Evolutionary conservation across 257 asterid genomes (phyloP).

Genomic region (Euphrasia confusa): DNA sequence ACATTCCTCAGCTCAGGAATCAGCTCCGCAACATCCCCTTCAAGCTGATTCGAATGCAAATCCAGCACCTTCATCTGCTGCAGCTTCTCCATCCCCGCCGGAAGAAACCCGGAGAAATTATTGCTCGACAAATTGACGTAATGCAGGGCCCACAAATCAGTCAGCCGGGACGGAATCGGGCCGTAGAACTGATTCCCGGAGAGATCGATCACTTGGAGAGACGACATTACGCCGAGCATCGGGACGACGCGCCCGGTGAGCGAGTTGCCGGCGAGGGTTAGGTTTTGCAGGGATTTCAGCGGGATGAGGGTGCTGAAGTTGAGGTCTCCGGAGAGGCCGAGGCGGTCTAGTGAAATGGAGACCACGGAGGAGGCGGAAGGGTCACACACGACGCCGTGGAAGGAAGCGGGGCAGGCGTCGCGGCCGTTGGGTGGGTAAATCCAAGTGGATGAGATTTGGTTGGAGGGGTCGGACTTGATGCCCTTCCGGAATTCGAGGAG

Average conservation of each 20-base stretch:
- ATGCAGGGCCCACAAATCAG: slow-evolving; percentile 54
- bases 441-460: slow-evolving; percentile 22
- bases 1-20: slow-evolving; percentile 50
- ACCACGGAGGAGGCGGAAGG: slow-evolving; percentile 31
- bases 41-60: slow-evolving; percentile 50
- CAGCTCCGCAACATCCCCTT: slow-evolving; percentile 44
- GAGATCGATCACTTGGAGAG: slow-evolving; percentile 63
- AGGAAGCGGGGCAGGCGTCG: slow-evolving; percentile 83
- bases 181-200: slow-evolving; percentile 64
- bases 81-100: slow-evolving; percentile 45
- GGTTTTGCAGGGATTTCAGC: slow-evolving; percentile 40
- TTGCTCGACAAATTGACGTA: slow-evolving; percentile 55
- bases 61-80: slow-evolving; percentile 66
- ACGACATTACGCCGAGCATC: slow-evolving; percentile 42
- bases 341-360: slow-evolving; percentile 70
- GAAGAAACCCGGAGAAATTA: slow-evolving; percentile 50
- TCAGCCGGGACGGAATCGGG: slow-evolving; percentile 54
- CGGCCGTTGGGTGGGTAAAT: slow-evolving; percentile 23
- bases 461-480: slow-evolving; percentile 78
- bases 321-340: slow-evolving; percentile 60
- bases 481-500: slow-evolving; percentile 88
- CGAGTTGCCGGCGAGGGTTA: slow-evolving; percentile 56
- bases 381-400: slow-evolving; percentile 87
- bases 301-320: slow-evolving; percentile 51
- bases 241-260: slow-evolving; percentile 75